Evolutionary conservation across 345 rosid species (phyloP).

Genomic region (Noccaea bulbosa): DNA sequence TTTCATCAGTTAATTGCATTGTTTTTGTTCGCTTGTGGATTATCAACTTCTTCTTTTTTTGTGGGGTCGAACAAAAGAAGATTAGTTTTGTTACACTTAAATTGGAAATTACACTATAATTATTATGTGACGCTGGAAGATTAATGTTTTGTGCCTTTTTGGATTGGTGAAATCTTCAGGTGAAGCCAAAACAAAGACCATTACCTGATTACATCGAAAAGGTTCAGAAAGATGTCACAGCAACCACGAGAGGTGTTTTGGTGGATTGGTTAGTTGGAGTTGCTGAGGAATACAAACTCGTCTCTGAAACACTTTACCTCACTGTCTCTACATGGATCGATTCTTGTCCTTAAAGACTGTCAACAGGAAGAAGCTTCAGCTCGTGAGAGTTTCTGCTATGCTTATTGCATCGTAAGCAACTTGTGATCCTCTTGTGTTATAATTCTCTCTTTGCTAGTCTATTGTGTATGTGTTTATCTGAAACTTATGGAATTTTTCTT

Average conservation of each 20-base stretch:
- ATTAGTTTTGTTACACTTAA: no score
- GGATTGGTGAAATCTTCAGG: slow-evolving; percentile 40
- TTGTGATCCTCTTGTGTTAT: no score
- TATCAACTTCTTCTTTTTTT: no score
- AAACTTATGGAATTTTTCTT: not conserved
- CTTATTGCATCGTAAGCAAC: slow-evolving; percentile 81
- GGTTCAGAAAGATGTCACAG: slow-evolving; percentile 61
- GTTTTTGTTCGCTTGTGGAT: no score
- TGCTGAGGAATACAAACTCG: slow-evolving; percentile 63
- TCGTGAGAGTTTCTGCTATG: slow-evolving; percentile 78
- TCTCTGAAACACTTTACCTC: no score
- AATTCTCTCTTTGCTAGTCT: not conserved
- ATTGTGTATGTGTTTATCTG: not conserved
- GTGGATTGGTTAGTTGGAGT: slow-evolving; percentile 86
- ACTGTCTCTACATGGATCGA: no score
- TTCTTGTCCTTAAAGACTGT: no score
- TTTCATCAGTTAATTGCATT: no score
- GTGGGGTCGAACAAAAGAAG: no score
- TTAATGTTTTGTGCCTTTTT: not conserved
- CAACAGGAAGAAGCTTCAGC: slow-evolving; percentile 60
- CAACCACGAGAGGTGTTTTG: slow-evolving; percentile 72
- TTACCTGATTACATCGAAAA: slow-evolving; percentile 68
- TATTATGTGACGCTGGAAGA: no score
- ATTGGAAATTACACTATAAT: no score
- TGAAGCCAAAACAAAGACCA: slow-evolving; percentile 60